Evolutionary conservation across 257 asterid genomes (phyloP), one percentile per base, ranked within the genome.

Genomic region (Plectranthus barbatus): DNA sequence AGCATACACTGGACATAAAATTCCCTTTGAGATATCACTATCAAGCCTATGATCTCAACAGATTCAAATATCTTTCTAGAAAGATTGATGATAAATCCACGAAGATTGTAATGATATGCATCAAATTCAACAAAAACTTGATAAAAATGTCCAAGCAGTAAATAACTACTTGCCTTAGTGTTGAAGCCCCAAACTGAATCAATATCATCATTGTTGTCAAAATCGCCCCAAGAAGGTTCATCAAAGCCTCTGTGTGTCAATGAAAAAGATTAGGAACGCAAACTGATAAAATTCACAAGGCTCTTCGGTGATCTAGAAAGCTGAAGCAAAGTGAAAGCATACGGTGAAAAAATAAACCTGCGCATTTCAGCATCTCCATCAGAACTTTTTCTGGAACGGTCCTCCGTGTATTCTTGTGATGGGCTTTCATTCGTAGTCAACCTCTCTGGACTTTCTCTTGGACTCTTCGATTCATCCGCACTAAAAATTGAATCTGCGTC

Each of bases 131-230:
- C n/a, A 40, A 3, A 68, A 52, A 49, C 36, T 49, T 3, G 4
- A 63, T 72, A 64, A 54, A 26, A 49, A 26, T 56, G 53, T 51
- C 15, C 55, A 44, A 26, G 56, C 56, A 36, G 49, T 47, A 41
- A 41, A 56, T 57, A 62, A 59, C 66, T 44, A 62, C 91, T 71
- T 76, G 81, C 97, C 95, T 93, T 93, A 26, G 88, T 67, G 72
- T 74, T 76, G 80, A 93, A 90, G 78, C 97, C 99, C 99, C 99
- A 93, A 19, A 90, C 97, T 20, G 99, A 93, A 77, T 93, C 97
- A 44, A 87, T 70, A 76, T 90, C 97, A 68, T 93, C 96, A 41
- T 85, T 90, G 70, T 84, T 83, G 84, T 85, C 95, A 53, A 87
- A 93, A 59, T 79, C 81, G 50, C 95, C 97, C 99, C 96, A 93